Evolutionary conservation across 2,329 filamentous ascomycete species (phyloP), one percentile per base, ranked within the genome.

Genomic region (Fusarium graminum): DNA sequence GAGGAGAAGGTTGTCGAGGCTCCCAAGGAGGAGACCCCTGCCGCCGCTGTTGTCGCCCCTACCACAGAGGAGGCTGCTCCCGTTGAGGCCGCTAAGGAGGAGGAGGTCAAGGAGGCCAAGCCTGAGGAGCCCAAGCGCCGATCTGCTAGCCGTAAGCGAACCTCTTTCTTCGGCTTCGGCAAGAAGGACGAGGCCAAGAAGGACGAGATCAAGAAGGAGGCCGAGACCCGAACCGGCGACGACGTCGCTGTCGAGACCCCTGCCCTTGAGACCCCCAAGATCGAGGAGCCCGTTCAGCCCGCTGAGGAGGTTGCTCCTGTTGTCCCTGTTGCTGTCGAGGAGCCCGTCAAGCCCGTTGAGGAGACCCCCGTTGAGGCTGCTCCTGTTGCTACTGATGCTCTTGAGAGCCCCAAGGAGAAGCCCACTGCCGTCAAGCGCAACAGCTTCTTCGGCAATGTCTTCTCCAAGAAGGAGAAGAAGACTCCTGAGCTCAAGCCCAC

Each of bases 61-160:
- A 59, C 78, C 57, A 68, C 75, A 13, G 72, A 68, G 29, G 69
- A 62, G 45, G 53, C 46, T 26, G 56, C 59, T 42, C 59, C 69
- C 29, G 57, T 69, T 39, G 80, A 81, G 63, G 65, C 76, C 17
- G 62, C 75, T 49, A 76, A 77, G 56, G 74, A 77, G 40, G 81
- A 80, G 45, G 71, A 74, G 41, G 36, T 65, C 46, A 75, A 76
- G 68, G 80, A 87, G 69, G 76, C 77, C 47, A 83, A 86, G 78
- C 82, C 84, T 72, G 83, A 88, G 73, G 83, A 87, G 75, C 79
- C 84, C 67, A 88, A 89, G 82, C 85, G 84, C 68, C 85, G 87
- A 74, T 89, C 86, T 70, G 83, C 84, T 49, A 89, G 87, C 76
- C 85, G 85, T 74, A 90, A 90, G 86, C 87, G 88, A 51, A 79